A percentile compares a stretch with the other conserved stretches of the same genome.
phyloP scores from a whole-genome alignment of 116 monocot genomes.

The Zostera marina region DNA sequence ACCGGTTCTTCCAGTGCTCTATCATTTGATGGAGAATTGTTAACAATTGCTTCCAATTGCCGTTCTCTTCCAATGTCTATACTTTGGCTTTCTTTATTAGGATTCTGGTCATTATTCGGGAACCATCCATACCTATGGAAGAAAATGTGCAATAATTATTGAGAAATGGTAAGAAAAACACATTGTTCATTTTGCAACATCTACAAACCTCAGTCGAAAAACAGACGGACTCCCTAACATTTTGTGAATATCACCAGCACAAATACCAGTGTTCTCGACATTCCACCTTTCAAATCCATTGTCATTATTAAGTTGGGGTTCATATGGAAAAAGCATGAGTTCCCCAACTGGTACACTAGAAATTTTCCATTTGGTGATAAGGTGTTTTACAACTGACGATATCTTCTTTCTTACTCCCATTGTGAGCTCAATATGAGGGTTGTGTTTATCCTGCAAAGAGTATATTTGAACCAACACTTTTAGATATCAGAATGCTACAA shows the following conservation, averaged over 20 bases:
- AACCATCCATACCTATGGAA: slow-evolving; percentile 60
- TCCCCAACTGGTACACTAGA: slow-evolving; percentile 27
- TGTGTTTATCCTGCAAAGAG: slow-evolving; percentile 41
- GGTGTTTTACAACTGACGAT: slow-evolving; percentile 71
- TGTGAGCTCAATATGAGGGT: slow-evolving; percentile 72
- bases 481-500: background rate
- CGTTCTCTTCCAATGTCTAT: background rate
- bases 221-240: slow-evolving; percentile 38
- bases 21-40: background rate
- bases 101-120: slow-evolving; percentile 6
- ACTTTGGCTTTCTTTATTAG: background rate
- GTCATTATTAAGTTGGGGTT: slow-evolving; percentile 21
- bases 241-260: slow-evolving; percentile 47
- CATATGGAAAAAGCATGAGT: slow-evolving; percentile 59
- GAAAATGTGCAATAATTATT: background rate
- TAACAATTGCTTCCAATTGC: background rate
- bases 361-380: slow-evolving; percentile 58
- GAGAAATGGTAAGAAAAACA: background rate
- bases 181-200: background rate
- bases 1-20: slow-evolving; percentile 4
- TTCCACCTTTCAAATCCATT: slow-evolving; percentile 34
- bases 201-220: slow-evolving; percentile 59
- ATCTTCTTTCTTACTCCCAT: slow-evolving; percentile 62
- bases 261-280: slow-evolving; percentile 23
- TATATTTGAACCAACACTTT: background rate